Conservation (phyloP, 805 yeast genomes). For the Candida boleticola region DNA sequence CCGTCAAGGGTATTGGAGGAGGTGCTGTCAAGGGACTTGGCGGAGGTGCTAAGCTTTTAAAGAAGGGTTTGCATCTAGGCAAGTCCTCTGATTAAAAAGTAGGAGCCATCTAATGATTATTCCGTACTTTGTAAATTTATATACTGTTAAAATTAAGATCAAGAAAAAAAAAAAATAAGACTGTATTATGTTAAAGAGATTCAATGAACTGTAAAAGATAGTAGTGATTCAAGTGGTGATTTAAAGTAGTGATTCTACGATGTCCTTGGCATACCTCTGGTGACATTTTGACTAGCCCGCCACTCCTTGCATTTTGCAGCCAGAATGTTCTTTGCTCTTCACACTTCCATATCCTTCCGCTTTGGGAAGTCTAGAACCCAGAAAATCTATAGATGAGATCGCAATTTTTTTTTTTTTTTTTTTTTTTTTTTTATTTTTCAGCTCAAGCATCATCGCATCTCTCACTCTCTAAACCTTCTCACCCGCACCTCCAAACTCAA, state of each 20-base stretch:
- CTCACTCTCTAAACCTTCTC: too few species aligned
- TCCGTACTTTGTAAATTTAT: not conserved
- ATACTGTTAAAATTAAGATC: not conserved
- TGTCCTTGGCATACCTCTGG: too few species aligned
- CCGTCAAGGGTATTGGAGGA: slow-evolving; percentile 40
- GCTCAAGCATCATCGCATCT: too few species aligned
- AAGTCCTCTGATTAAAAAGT: slow-evolving; percentile 9
- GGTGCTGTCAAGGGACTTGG: slow-evolving; percentile 36
- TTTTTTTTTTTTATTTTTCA: slow-evolving; percentile 3
- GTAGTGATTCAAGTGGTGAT: too few species aligned
- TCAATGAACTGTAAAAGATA: not conserved
- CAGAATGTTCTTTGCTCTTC: too few species aligned
- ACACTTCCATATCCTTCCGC: too few species aligned
- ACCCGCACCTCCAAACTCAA: too few species aligned
- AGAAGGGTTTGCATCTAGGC: slow-evolving; percentile 37
- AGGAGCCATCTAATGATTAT: not conserved
- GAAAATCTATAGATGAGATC: slow-evolving; percentile 2
- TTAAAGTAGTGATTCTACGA: too few species aligned
- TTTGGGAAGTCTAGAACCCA: slow-evolving; percentile 3
- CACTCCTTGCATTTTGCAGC: too few species aligned
- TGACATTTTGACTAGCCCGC: too few species aligned
- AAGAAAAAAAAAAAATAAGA: too few species aligned
- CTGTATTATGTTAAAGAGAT: too few species aligned
- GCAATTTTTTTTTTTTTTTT: slow-evolving; percentile 8
- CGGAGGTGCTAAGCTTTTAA: slow-evolving; percentile 32